A percentile compares a stretch with the other conserved stretches of the same genome.
These are phyloP conservation scores for Ceratocystis cubensis DNA, from an alignment of 2,329 filamentous ascomycete species.

Conservation along the genomic window DNA sequence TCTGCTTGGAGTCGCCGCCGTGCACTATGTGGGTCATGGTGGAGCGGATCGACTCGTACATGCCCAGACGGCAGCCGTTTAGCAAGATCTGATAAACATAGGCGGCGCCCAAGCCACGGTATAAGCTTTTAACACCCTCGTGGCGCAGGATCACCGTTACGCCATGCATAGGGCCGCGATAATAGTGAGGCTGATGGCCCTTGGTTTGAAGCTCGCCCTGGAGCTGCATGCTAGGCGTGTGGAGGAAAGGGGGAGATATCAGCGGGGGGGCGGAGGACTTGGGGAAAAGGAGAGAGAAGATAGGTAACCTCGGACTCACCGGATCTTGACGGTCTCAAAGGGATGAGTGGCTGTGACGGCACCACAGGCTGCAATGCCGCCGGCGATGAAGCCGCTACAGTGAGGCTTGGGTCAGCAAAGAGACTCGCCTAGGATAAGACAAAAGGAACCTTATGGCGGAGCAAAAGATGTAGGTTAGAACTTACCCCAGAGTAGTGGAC, in stretches of 20 bases:
- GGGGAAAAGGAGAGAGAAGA: background rate
- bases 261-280: background rate
- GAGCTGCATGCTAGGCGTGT: conserved; percentile 60
- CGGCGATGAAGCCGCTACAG: conserved; percentile 74
- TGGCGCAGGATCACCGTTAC: conserved; percentile 81
- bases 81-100: conserved; percentile 94
- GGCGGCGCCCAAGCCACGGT: conserved; percentile 80
- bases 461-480: too few species aligned
- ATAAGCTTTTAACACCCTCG: conserved; percentile 73
- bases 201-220: conserved; percentile 91
- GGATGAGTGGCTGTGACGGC: conserved; percentile 95
- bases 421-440: background rate
- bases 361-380: conserved; percentile 91
- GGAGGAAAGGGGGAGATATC: conserved; percentile 13
- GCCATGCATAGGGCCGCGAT: conserved; percentile 83
- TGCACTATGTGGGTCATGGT: conserved; percentile 57
- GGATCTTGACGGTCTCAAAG: conserved; percentile 98
- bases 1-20: conserved; percentile 63
- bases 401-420: background rate
- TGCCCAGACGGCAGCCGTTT: conserved; percentile 90
- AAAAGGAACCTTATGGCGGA: conserved; percentile 6
- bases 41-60: conserved; percentile 88
- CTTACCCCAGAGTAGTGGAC: too few species aligned
- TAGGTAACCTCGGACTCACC: conserved; percentile 40
- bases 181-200: conserved; percentile 72